A percentile compares a stretch with the other conserved stretches of the same genome.
Evolutionary conservation across 2,329 filamentous ascomycete species (phyloP).

Genomic region (Fusarium burgessii): DNA sequence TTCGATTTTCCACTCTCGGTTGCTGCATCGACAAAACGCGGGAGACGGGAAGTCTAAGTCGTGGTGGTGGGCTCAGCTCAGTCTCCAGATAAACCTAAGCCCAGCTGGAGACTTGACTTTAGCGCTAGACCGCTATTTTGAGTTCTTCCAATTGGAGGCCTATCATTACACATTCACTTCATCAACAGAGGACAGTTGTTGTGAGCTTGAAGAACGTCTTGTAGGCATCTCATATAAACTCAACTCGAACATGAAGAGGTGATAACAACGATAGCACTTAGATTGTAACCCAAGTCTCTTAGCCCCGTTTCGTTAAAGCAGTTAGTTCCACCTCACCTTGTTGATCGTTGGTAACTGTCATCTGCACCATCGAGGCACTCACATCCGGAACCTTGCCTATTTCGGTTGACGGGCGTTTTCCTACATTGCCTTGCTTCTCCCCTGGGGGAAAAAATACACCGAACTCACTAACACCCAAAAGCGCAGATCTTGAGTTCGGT

Average conservation of each 20-base stretch:
- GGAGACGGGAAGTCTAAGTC: constrained; percentile 26
- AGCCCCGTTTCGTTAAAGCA: constrained; percentile 26
- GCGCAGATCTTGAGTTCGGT: no score
- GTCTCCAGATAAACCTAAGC: constrained; percentile 26
- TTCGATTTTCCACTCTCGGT: constrained; percentile 28
- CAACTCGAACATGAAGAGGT: background rate
- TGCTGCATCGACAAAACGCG: constrained; percentile 39
- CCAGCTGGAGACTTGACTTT: background rate
- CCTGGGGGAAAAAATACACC: no score
- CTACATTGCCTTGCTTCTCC: constrained; percentile 20
- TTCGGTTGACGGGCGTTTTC: constrained; percentile 33
- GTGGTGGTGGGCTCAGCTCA: constrained; percentile 33
- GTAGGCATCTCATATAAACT: constrained; percentile 4
- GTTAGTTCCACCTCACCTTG: constrained; percentile 32
- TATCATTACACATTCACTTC: constrained; percentile 46
- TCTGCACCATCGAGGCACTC: constrained; percentile 31
- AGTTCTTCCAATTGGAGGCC: constrained; percentile 51
- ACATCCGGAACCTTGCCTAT: constrained; percentile 40
- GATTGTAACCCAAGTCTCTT: constrained; percentile 24
- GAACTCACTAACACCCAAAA: no score
- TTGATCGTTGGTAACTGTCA: constrained; percentile 39
- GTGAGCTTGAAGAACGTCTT: constrained; percentile 6
- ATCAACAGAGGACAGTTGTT: constrained; percentile 4
- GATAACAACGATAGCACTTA: constrained; percentile 13
- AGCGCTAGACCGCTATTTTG: constrained; percentile 46